phyloP scores from a whole-genome alignment of 2,329 filamentous ascomycete species.

The Cladophialophora psammophila region DNA sequence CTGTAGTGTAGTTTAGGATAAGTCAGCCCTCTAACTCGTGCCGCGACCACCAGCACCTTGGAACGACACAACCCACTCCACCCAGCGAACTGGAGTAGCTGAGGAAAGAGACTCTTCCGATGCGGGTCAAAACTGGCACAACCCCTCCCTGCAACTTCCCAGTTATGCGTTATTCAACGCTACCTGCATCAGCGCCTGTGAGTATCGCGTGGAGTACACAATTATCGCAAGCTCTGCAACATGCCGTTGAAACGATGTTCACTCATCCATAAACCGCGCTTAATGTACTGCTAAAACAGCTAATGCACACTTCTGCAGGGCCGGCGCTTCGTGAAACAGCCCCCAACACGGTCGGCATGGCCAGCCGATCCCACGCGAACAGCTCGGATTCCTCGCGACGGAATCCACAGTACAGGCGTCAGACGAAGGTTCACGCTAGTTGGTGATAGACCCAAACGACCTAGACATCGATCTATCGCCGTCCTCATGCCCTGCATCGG shows the following conservation, averaged over 20 bases:
- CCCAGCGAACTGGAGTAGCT: no score
- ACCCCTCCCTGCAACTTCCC: no score
- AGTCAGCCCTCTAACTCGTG: no score
- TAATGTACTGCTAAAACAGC: background rate
- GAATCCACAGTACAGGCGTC: background rate
- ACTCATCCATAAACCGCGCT: background rate
- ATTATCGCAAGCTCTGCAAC: background rate
- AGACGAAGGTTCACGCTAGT: conserved; percentile 1
- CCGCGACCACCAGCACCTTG: no score
- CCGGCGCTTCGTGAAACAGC: background rate
- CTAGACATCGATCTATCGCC: conserved; percentile 1
- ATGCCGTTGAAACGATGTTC: background rate
- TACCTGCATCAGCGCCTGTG: no score
- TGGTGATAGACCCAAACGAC: background rate
- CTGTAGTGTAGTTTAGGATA: no score
- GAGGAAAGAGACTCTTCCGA: no score
- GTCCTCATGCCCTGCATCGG: background rate
- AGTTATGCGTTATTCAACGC: no score
- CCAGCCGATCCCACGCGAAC: background rate
- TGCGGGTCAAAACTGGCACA: no score
- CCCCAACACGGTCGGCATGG: background rate
- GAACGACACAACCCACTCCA: no score
- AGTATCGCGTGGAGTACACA: no score
- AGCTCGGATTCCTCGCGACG: conserved; percentile 6
- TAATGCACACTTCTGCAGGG: conserved; percentile 3